A percentile compares a stretch with the other conserved stretches of the same genome.
These are phyloP conservation scores for Aspergillus ruber DNA, from an alignment of 2,329 filamentous ascomycete species.

Conservation along the genomic window DNA sequence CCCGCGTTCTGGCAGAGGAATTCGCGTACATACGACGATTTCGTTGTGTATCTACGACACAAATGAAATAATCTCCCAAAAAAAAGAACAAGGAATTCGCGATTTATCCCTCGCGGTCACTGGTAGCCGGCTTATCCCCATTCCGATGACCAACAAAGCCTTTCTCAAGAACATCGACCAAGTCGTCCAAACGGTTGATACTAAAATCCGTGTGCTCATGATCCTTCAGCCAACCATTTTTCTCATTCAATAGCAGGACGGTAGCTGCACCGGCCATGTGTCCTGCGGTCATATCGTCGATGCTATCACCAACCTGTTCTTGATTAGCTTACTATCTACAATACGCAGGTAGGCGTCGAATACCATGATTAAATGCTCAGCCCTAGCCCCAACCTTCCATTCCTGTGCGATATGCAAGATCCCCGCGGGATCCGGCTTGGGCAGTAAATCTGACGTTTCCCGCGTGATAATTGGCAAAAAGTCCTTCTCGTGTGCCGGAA, in stretches of 20 bases:
- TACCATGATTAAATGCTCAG: conserved; percentile 36
- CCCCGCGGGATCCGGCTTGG: conserved; percentile 83
- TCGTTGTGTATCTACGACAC: not conserved
- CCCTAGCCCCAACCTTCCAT: conserved; percentile 59
- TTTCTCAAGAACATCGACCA: conserved; percentile 66
- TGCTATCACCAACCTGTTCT: conserved; percentile 59
- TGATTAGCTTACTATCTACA: conserved; percentile 3
- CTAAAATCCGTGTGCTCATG: conserved; percentile 73
- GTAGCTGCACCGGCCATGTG: conserved; percentile 78
- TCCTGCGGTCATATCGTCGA: conserved; percentile 91
- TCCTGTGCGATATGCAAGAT: conserved; percentile 75
- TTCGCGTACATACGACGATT: not conserved
- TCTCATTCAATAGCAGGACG: conserved; percentile 78
- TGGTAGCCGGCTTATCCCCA: conserved; percentile 12
- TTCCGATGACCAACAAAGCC: conserved; percentile 57
- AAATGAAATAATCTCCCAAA: not conserved
- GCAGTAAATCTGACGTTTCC: conserved; percentile 58
- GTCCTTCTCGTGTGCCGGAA: conserved; percentile 48
- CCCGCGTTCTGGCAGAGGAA: not conserved
- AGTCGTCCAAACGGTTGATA: conserved; percentile 65
- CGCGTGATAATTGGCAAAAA: conserved; percentile 80
- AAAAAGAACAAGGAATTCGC: not conserved
- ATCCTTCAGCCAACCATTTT: conserved; percentile 62
- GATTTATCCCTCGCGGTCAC: conserved; percentile 4
- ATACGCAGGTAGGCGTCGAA: conserved; percentile 1